Conservation (phyloP, 768 basidiomycete genomes). For the Lepiota brunneoincarnata region DNA sequence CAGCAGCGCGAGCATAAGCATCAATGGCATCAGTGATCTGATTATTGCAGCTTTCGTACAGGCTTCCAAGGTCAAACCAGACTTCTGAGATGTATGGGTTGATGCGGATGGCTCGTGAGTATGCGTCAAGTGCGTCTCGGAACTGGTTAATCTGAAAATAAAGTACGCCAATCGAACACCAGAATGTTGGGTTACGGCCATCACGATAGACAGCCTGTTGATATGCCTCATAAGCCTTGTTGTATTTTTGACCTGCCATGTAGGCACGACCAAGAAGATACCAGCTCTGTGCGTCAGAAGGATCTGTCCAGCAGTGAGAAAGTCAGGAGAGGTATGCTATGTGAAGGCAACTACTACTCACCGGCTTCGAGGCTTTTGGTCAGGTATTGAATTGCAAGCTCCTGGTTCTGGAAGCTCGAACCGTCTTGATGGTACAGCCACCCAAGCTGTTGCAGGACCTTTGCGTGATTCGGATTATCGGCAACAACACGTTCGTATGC, state of each 20-base stretch:
- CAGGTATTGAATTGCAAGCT: slow-evolving; percentile 88
- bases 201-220: slow-evolving; percentile 99
- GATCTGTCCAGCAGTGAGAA: slow-evolving; percentile 49
- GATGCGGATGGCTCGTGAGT: slow-evolving; percentile 97
- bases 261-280: slow-evolving; percentile 97
- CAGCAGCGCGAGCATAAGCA: slow-evolving; percentile 92
- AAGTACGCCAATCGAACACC: slow-evolving; percentile 98
- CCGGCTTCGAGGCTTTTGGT: slow-evolving; percentile 96
- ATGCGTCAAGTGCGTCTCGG: slow-evolving; percentile 97
- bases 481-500: slow-evolving; percentile 94
- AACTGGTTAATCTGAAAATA: slow-evolving; percentile 99
- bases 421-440: slow-evolving; percentile 98
- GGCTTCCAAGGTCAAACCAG: slow-evolving; percentile 95
- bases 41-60: slow-evolving; percentile 99
- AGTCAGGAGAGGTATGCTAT: slow-evolving; percentile 7
- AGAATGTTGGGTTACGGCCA: slow-evolving; percentile 98
- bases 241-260: slow-evolving; percentile 98
- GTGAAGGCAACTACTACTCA: slow-evolving; percentile 34
- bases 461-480: slow-evolving; percentile 93
- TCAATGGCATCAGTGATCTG: slow-evolving; percentile 99
- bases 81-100: slow-evolving; percentile 96
- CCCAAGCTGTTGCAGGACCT: slow-evolving; percentile 96
- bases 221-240: slow-evolving; percentile 99
- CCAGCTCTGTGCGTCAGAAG: slow-evolving; percentile 97
- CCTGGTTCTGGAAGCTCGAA: slow-evolving; percentile 94